Evolutionary conservation across 2,329 filamentous ascomycete genomes (phyloP).

Genomic region (Calonectria pteridis): DNA sequence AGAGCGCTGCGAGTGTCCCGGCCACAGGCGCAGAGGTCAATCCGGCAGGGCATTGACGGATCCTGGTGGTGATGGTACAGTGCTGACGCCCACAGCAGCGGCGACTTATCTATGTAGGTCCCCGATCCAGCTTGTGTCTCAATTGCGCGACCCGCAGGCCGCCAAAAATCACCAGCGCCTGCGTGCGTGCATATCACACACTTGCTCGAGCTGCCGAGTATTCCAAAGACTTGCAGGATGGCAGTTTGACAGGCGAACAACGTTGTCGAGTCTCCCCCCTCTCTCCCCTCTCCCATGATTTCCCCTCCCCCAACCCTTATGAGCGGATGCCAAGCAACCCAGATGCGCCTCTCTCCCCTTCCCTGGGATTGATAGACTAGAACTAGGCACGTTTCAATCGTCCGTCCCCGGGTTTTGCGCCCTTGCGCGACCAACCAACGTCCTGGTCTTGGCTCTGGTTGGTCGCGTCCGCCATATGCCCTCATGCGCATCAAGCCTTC

Average conservation of each 20-base stretch:
- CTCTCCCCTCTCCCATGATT: background rate
- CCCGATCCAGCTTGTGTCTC: background rate
- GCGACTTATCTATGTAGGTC: background rate
- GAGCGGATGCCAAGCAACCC: slow-evolving; percentile 19
- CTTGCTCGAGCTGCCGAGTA: background rate
- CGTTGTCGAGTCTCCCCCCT: background rate
- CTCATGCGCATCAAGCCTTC: slow-evolving; percentile 8
- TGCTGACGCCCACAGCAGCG: background rate
- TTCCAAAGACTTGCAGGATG: background rate
- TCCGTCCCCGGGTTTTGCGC: slow-evolving; percentile 26
- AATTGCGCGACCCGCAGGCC: slow-evolving; percentile 5
- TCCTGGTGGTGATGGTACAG: background rate
- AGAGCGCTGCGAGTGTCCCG: slow-evolving; percentile 8
- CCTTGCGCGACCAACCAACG: slow-evolving; percentile 28
- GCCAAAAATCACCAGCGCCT: background rate
- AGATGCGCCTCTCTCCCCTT: slow-evolving; percentile 36
- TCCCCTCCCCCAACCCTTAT: slow-evolving; percentile 6
- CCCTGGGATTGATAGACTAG: slow-evolving; percentile 33
- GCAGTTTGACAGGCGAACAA: background rate
- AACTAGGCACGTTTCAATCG: slow-evolving; percentile 36
- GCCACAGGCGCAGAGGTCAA: background rate
- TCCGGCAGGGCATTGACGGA: background rate
- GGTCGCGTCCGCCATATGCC: slow-evolving; percentile 8
- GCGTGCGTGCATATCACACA: slow-evolving; percentile 11
- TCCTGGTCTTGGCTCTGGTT: slow-evolving; percentile 24